These are phyloP conservation scores for Carex littledalei DNA, from an alignment of 176 grass and related monocot species.

Conservation along the genomic window DNA sequence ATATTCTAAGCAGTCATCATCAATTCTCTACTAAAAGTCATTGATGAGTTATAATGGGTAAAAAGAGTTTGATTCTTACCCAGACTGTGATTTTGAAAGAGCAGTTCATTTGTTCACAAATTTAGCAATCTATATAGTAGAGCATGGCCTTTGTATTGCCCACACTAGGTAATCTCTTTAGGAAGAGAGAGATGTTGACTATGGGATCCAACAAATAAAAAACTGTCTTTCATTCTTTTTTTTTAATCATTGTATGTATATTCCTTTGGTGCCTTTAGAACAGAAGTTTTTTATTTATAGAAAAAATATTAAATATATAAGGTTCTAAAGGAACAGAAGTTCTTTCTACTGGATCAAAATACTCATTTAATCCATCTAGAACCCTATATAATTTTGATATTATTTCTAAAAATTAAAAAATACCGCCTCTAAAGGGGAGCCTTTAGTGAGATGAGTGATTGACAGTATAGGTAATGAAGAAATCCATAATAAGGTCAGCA, in stretches of 20 bases:
- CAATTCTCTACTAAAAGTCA: background rate
- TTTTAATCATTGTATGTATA: background rate
- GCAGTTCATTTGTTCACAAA: slow-evolving; percentile 8
- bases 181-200: slow-evolving; percentile 7
- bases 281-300: too few relatives aligned
- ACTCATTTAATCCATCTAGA: too few relatives aligned
- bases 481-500: background rate
- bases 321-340: too few relatives aligned
- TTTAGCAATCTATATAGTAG: slow-evolving; percentile 17
- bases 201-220: background rate
- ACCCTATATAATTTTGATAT: too few relatives aligned
- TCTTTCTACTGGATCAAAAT: too few relatives aligned
- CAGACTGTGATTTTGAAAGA: slow-evolving; percentile 1
- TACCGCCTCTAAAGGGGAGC: background rate
- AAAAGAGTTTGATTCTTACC: slow-evolving; percentile 7
- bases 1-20: slow-evolving; percentile 12
- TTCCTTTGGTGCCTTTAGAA: background rate
- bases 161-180: slow-evolving; percentile 17
- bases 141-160: slow-evolving; percentile 20
- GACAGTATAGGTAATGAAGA: background rate
- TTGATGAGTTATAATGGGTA: slow-evolving; percentile 13
- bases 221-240: background rate
- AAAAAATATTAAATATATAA: too few relatives aligned
- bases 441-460: background rate
- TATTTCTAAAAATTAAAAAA: too few relatives aligned